Evolutionary conservation across 768 basidiomycete genomes (phyloP).

Genomic region (Serendipita sp.): DNA sequence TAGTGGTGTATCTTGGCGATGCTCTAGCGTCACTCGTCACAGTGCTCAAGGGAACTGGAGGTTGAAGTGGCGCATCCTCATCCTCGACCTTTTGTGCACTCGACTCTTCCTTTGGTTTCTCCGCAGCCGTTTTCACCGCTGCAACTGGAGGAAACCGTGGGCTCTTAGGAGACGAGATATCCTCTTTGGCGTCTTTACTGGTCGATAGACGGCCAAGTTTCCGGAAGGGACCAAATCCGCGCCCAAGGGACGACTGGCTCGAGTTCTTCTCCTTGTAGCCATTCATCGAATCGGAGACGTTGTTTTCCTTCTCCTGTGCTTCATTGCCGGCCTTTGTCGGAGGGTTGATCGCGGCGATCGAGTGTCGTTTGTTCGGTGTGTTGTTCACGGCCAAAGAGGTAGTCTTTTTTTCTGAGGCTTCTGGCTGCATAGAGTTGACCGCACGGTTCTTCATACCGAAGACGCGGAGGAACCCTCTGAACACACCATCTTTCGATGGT

Average conservation of each 20-base stretch:
- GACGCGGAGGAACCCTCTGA: not conserved
- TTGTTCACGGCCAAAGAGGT: not conserved
- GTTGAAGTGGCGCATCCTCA: not conserved
- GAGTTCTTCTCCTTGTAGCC: constrained; percentile 1
- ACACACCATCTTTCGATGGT: not conserved
- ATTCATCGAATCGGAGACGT: not conserved
- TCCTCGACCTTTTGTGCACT: not conserved
- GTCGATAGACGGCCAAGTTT: not conserved
- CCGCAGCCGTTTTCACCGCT: not conserved
- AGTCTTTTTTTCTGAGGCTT: not conserved
- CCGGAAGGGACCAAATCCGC: not conserved
- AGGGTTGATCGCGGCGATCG: not conserved
- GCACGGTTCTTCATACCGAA: not conserved
- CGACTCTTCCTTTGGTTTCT: not conserved
- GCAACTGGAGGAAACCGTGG: not conserved
- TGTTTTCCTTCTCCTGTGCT: not conserved
- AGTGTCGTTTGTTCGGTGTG: not conserved
- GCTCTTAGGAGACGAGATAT: not conserved
- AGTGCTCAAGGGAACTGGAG: not conserved
- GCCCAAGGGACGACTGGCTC: not conserved
- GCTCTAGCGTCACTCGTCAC: not conserved
- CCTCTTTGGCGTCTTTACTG: not conserved
- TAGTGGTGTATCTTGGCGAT: not conserved
- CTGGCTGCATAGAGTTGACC: not conserved
- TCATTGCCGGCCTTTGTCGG: not conserved